Conservation (phyloP, 805 yeast genomes). For the Pichia pseudocactophila region DNA sequence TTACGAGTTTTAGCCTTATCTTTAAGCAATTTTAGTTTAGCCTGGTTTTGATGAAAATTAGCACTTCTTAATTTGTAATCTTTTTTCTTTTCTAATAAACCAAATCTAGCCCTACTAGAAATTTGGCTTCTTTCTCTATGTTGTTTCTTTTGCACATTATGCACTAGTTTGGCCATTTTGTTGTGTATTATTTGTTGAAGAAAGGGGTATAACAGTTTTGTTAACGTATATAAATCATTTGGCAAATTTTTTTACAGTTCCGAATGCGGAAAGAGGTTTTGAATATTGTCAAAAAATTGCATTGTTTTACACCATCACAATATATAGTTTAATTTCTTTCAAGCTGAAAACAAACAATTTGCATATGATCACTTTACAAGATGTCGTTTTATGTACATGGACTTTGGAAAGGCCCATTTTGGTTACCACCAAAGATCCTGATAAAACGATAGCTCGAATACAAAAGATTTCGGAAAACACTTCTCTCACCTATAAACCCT, state of each 20-base stretch:
- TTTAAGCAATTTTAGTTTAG: slow-evolving; percentile 60
- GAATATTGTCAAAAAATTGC: background rate
- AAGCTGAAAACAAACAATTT: too few species aligned
- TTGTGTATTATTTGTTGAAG: too few species aligned
- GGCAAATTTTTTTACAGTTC: too few species aligned
- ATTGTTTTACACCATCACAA: too few species aligned
- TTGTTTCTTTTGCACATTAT: slow-evolving; percentile 91
- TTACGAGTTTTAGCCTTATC: slow-evolving; percentile 66
- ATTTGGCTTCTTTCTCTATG: slow-evolving; percentile 93
- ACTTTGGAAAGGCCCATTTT: slow-evolving; percentile 3
- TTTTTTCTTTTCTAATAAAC: slow-evolving; percentile 88
- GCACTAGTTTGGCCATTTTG: slow-evolving; percentile 64
- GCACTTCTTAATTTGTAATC: slow-evolving; percentile 56
- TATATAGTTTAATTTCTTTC: too few species aligned
- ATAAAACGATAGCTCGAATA: background rate
- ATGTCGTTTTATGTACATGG: slow-evolving; percentile 1
- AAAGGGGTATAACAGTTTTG: too few species aligned
- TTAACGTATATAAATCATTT: too few species aligned
- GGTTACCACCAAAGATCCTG: slow-evolving; percentile 1
- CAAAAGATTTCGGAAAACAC: background rate
- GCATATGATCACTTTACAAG: slow-evolving; percentile 19
- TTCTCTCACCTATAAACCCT: background rate
- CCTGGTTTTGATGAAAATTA: slow-evolving; percentile 50
- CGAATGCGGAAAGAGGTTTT: too few species aligned
- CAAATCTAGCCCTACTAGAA: slow-evolving; percentile 59